Base-by-base conservation (phyloP, 768 basidiomycete species). In the Amanita jacksonii region DNA sequence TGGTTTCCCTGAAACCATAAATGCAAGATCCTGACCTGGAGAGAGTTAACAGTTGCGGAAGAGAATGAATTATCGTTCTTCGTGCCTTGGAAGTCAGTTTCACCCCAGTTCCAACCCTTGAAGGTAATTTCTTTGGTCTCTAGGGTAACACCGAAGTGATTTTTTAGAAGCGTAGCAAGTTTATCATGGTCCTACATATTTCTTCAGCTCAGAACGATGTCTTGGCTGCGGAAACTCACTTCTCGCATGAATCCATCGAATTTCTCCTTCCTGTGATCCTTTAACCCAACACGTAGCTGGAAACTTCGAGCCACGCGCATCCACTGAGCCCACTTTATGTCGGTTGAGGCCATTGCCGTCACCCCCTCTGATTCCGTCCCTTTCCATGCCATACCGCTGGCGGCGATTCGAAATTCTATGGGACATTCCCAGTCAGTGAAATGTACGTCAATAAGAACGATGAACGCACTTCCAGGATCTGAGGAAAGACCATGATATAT, bases 91-190 rank as follows among this genome's bases (percentile, higher is more conserved):
- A 98, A 88, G 56, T 94, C 90, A 2, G 89, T 87, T 23, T 83
- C 76, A 4, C 96, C 96, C 96, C 96, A 98, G 60, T 99, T 98
- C 91, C 91, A 98, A 0, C 96, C 96, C 58, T 88, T 92, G 59
- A 93, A 77, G 9, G 87, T 81, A 13, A 81, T 72, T 51, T 99
- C 96, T 60, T 80, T 81, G 4, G 73, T 75, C 59, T 98, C 96
- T 18, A 98, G 68, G 3, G 85, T 77, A 46, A 94, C 68, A 33
- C 74, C 77, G 65, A 91, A 98, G 62, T 91, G 79, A 49, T 85
- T 86, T 63, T 94, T 93, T 51, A 96, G 63, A 33, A 93, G 59
- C 40, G 73, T 66, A 3, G 81, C 68, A n/a, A 98, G 58, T 50
- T 81, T 84, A 47, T 98, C 96, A 46, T 89, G 85, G 61, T 99